Evolutionary conservation across 148 eudicot genomes (phyloP).

Genomic region (Fallopia convolvulus): DNA sequence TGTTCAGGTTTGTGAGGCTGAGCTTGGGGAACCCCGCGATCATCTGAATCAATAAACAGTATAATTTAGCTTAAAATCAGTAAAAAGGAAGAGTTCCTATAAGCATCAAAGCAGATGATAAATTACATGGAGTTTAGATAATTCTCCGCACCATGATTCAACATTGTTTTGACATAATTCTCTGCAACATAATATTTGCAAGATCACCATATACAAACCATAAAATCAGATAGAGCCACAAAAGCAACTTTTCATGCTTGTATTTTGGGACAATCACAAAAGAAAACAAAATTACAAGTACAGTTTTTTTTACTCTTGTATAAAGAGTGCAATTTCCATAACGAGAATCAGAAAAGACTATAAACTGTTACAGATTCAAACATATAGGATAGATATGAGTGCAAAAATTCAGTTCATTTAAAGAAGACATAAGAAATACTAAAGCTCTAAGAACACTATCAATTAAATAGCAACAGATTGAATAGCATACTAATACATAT

Average conservation of each 20-base stretch:
- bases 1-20: constrained; percentile 50
- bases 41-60: constrained; percentile 30
- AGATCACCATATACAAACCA: background rate
- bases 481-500: background rate
- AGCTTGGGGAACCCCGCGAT: constrained; percentile 37
- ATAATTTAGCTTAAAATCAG: background rate
- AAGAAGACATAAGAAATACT: background rate
- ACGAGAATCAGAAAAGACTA: background rate
- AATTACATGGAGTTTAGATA: background rate
- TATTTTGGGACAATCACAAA: background rate
- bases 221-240: background rate
- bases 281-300: too few species aligned
- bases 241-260: background rate
- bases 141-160: too few species aligned
- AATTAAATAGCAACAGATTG: too few species aligned
- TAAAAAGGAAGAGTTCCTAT: background rate
- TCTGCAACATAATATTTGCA: background rate
- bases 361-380: background rate
- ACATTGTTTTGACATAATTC: background rate
- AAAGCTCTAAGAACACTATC: too few species aligned
- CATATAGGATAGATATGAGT: background rate
- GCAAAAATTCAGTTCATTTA: background rate
- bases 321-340: too few species aligned
- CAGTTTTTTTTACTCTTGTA: background rate
- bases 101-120: background rate